Base-by-base conservation (phyloP, 495 filamentous ascomycete genomes). In the Penicillium canariense region DNA sequence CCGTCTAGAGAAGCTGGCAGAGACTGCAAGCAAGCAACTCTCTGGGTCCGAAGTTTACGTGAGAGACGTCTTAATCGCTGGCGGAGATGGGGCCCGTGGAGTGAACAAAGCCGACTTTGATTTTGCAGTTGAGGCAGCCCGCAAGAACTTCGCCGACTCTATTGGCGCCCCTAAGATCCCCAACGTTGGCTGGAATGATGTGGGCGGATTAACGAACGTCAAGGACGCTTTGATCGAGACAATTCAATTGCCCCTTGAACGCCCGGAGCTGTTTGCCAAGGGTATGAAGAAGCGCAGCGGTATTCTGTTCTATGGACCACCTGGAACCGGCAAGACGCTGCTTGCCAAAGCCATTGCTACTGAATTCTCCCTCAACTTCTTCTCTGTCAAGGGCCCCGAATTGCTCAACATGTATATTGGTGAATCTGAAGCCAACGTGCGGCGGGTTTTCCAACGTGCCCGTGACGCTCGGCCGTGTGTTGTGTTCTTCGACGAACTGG, bases 371-470 rank as follows among this genome's bases (percentile, higher is more conserved):
- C 81, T 99, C 64, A 99, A 99, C 60, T 99, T 99, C 80, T 97
- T 99, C 83, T 91, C 86, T 46, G 90, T 99, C 71, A 99, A 99
- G 72, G 94, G 94, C 2, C 94, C 94, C 1, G 94, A 98, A 73
- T 70, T 98, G 61, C 84, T 98, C 15, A 98, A 98, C 65, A 98
- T 97, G 94, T 98, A 98, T 65, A 97, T 98, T 67, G 94, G 94
- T 71, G 94, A 97, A 70, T 96, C 91, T 8, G 94, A 98, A 77
- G 95, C 95, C 42, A 97, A 97, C 63, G 94, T 98, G 10, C 86
- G 94, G 3, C 81, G 95, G 5, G 95, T 98, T 3, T 98, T 98
- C 76, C 93, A 96, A 73, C 81, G 91, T 11, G 94, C 94, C 7
- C 79, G 95, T 8, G 94, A 97, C 72, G 94, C 94, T 8, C 77